Conservation (phyloP, 2,329 filamentous ascomycete species). For the Aspergillus thermomutatus region DNA sequence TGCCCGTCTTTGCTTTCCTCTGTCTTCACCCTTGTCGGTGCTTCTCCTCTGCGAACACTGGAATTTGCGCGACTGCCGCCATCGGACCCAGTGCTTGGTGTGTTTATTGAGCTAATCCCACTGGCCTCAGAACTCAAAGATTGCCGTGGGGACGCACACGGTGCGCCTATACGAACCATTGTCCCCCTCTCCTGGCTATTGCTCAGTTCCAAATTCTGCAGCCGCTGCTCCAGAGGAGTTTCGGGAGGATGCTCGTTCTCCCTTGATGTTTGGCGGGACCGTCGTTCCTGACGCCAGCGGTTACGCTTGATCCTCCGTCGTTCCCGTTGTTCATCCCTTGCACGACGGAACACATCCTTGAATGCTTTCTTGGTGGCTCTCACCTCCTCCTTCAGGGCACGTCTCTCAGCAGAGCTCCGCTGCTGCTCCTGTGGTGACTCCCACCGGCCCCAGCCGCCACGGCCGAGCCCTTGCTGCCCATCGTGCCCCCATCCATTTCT, state of each 20-base stretch:
- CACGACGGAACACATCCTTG: constrained; percentile 31
- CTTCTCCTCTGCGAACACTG: neutral
- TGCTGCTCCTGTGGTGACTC: constrained; percentile 34
- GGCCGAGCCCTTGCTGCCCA: constrained; percentile 10
- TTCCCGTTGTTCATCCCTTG: constrained; percentile 35
- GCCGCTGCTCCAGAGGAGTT: constrained; percentile 16
- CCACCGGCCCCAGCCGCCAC: constrained; percentile 33
- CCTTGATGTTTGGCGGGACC: constrained; percentile 7
- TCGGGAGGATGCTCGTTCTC: constrained; percentile 5
- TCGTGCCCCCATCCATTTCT: constrained; percentile 16
- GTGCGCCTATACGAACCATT: constrained; percentile 8
- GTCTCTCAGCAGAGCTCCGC: constrained; percentile 26
- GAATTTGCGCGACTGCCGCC: neutral
- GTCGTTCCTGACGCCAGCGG: constrained; percentile 20
- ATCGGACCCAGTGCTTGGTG: constrained; percentile 17
- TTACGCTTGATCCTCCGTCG: constrained; percentile 21
- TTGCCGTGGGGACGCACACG: constrained; percentile 8
- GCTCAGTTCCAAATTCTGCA: constrained; percentile 20
- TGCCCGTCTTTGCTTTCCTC: constrained; percentile 1
- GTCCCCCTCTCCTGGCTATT: constrained; percentile 10
- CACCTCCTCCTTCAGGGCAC: constrained; percentile 36
- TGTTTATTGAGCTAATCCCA: constrained; percentile 17
- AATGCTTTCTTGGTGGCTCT: constrained; percentile 37
- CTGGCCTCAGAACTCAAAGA: constrained; percentile 15
- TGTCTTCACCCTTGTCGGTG: neutral